These are phyloP conservation scores for Ilyonectria mors-panacis DNA, from an alignment of 2,329 filamentous ascomycete genomes.

Conservation along the genomic window DNA sequence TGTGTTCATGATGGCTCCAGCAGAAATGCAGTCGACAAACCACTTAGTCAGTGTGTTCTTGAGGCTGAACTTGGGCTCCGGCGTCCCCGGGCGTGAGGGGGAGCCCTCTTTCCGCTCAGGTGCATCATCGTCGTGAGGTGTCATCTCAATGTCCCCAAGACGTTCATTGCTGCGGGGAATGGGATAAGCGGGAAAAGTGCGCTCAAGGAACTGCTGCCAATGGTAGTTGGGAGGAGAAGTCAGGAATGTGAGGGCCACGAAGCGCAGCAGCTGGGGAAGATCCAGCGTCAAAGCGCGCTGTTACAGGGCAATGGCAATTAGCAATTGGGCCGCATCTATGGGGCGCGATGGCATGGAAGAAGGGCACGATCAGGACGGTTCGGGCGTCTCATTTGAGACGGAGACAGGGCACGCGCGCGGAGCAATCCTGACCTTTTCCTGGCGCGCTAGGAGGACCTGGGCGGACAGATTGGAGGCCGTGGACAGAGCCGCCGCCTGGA, in stretches of 20 bases:
- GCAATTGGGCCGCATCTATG: slow-evolving; percentile 3
- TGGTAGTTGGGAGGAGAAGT: slow-evolving; percentile 70
- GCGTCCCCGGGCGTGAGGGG: slow-evolving; percentile 28
- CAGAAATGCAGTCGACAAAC: slow-evolving; percentile 66
- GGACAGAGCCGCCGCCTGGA: slow-evolving; percentile 67
- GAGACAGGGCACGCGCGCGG: not conserved
- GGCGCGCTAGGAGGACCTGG: slow-evolving; percentile 67
- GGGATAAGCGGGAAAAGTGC: slow-evolving; percentile 64
- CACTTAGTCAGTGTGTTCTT: slow-evolving; percentile 63
- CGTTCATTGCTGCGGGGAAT: slow-evolving; percentile 28
- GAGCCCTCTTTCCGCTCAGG: slow-evolving; percentile 41
- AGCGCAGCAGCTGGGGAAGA: slow-evolving; percentile 64
- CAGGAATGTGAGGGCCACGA: slow-evolving; percentile 67
- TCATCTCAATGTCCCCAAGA: slow-evolving; percentile 49
- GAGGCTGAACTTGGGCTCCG: slow-evolving; percentile 54
- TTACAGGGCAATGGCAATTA: slow-evolving; percentile 18
- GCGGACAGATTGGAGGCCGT: slow-evolving; percentile 69
- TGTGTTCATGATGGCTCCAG: slow-evolving; percentile 63
- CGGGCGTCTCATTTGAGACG: not conserved
- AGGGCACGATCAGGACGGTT: not conserved
- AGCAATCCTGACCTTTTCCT: slow-evolving; percentile 54
- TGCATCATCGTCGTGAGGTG: slow-evolving; percentile 45
- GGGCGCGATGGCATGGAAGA: not conserved
- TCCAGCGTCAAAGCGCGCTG: slow-evolving; percentile 62
- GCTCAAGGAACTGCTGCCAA: slow-evolving; percentile 71